Evolutionary conservation across 2,329 filamentous ascomycete species (phyloP), one percentile per base, ranked within the genome.

Genomic region (Exophiala sideris): DNA sequence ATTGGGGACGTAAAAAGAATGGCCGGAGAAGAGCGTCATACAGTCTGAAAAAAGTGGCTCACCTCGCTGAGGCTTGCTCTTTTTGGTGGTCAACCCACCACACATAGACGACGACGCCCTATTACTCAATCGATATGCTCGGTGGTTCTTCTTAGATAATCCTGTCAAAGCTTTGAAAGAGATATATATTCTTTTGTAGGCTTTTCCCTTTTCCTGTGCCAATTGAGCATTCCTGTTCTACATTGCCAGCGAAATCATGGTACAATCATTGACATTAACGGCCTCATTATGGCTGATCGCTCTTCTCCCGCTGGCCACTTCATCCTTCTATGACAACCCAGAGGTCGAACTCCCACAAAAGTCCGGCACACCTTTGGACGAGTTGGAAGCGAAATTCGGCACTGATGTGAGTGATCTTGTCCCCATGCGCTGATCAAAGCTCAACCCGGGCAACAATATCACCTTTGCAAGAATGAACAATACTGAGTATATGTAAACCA

Each of bases 351-450:
- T 72, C 49, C 58, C 60, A 9, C 41, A 58, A 9, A 68, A 71
- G 53, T 53, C 45, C 5, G 60, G 61, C 10, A 60, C 54, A 21
- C 65, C 70, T 41, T 67, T 70, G 3, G 73, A 72, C 35, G 73
- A 76, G 54, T 59, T 77, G 45, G 64, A 76, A 45, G 68, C 67
- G 61, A 77, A 76, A 67, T 77, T 74, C 74, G 71, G 74, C 59
- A 69, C 71, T 56, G 74, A 76, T 66, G 74, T 76, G 68, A 40
- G 61, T 56, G 4, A 18, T 3, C 35, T 11, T 38, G 33, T 29
- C 4, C 24, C 24, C 24, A 29, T 29, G 24, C 24, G 7, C 5
- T 29, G 24, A 29, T 8, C 7, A 8, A 24, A 29, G 24, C 24
- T 4, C 24, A 5, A 29, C 3, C 24, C 3, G 24, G 7, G 24